Conservation (phyloP, 805 yeast genomes). For the Yueomyces sp. region DNA sequence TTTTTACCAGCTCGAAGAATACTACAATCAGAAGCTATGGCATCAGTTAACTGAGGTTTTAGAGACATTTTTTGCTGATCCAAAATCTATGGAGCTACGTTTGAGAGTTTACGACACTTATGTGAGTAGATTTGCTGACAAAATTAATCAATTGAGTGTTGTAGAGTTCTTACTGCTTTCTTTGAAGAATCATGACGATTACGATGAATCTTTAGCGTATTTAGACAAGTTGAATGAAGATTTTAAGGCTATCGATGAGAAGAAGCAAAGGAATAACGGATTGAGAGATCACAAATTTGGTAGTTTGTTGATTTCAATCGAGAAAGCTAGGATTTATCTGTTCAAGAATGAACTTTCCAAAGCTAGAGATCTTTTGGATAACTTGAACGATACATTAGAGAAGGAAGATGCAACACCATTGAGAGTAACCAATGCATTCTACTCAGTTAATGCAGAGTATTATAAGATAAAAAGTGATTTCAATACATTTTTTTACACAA, state of each 20-base stretch:
- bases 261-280: conserved; percentile 24
- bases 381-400: conserved; percentile 45
- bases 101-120: conserved; percentile 59
- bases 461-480: conserved; percentile 66
- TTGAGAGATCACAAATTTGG: conserved; percentile 38
- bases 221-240: conserved; percentile 31
- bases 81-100: conserved; percentile 41
- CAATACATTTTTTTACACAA: conserved; percentile 68
- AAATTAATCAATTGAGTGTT: conserved; percentile 65
- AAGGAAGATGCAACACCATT: conserved; percentile 39
- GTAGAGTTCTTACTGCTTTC: conserved; percentile 60
- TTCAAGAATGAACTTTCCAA: conserved; percentile 39
- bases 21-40: conserved; percentile 85
- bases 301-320: conserved; percentile 44
- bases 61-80: conserved; percentile 43
- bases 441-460: conserved; percentile 65
- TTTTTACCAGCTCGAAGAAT: conserved; percentile 52
- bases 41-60: conserved; percentile 74
- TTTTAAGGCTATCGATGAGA: conserved; percentile 29
- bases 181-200: conserved; percentile 29
- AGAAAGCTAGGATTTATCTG: conserved; percentile 61
- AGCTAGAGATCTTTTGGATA: conserved; percentile 57
- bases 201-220: conserved; percentile 38
- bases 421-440: conserved; percentile 70
- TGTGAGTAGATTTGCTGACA: conserved; percentile 49